Conservation (phyloP, 371 early-diverging fungal genomes). For the Mucor irregularis region DNA sequence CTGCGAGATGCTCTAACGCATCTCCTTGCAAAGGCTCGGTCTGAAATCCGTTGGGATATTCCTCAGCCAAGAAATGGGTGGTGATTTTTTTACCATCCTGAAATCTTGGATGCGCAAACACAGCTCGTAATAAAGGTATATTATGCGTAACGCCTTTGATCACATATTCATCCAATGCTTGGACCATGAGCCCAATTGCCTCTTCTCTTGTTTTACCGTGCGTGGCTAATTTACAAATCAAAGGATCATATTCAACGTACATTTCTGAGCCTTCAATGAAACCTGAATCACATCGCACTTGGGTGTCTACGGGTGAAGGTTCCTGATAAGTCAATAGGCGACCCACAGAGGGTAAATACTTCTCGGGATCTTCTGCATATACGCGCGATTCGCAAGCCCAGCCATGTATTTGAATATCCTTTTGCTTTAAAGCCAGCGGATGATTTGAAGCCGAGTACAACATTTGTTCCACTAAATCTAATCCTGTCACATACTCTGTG, state of each 20-base stretch:
- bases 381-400: constrained; percentile 89
- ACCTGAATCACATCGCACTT: constrained; percentile 46
- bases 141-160: constrained; percentile 96
- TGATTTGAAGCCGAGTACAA: constrained; percentile 77
- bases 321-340: constrained; percentile 44
- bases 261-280: constrained; percentile 80
- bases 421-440: constrained; percentile 55
- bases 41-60: constrained; percentile 90
- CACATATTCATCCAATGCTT: constrained; percentile 87
- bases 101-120: constrained; percentile 81
- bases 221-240: constrained; percentile 89
- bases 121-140: constrained; percentile 89
- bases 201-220: constrained; percentile 79
- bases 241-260: constrained; percentile 82
- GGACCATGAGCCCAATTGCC: constrained; percentile 76
- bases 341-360: constrained; percentile 92
- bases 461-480: constrained; percentile 94
- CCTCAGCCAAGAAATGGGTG: constrained; percentile 89
- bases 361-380: constrained; percentile 90
- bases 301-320: constrained; percentile 10
- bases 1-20: constrained; percentile 59
- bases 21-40: constrained; percentile 60
- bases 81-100: constrained; percentile 71
- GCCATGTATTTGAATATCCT: constrained; percentile 66
- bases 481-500: constrained; percentile 91